Conservation (phyloP, 495 filamentous ascomycete species). For the Neurospora sp. region DNA sequence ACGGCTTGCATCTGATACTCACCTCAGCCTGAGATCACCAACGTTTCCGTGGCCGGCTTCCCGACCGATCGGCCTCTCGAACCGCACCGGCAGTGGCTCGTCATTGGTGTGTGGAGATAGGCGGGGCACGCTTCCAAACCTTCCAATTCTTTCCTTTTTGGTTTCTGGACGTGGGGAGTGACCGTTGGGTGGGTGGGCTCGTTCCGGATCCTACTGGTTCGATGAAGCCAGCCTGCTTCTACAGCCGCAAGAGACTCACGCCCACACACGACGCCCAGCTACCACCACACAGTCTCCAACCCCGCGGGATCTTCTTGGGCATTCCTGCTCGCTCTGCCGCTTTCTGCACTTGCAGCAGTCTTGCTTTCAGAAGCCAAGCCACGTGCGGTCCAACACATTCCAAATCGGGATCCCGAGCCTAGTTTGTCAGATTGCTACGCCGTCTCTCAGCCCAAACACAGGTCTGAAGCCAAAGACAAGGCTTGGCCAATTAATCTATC, state of each 20-base stretch:
- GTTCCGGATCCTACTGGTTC: neutral
- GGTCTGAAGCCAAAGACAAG: neutral
- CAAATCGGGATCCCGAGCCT: neutral
- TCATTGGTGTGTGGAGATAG: neutral
- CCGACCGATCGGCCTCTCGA: neutral
- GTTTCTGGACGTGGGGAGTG: neutral
- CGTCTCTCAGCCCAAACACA: neutral
- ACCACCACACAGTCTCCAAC: neutral
- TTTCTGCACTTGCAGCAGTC: neutral
- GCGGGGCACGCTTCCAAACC: neutral
- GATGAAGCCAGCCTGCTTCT: neutral
- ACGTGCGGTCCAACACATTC: neutral
- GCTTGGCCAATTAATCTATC: slow-evolving; percentile 9
- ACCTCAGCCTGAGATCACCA: neutral
- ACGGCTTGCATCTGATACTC: neutral
- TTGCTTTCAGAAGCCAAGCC: neutral
- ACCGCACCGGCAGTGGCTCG: neutral
- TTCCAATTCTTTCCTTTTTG: neutral
- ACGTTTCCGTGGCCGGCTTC: neutral
- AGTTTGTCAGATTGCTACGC: neutral
- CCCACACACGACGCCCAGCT: slow-evolving; percentile 4
- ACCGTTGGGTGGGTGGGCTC: neutral
- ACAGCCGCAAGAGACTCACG: slow-evolving; percentile 9
- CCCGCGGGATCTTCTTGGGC: neutral
- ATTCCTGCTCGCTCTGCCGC: neutral